Evolutionary conservation across 169 alveolate species (phyloP).

Genomic region (Toxoplasma gondii): DNA sequence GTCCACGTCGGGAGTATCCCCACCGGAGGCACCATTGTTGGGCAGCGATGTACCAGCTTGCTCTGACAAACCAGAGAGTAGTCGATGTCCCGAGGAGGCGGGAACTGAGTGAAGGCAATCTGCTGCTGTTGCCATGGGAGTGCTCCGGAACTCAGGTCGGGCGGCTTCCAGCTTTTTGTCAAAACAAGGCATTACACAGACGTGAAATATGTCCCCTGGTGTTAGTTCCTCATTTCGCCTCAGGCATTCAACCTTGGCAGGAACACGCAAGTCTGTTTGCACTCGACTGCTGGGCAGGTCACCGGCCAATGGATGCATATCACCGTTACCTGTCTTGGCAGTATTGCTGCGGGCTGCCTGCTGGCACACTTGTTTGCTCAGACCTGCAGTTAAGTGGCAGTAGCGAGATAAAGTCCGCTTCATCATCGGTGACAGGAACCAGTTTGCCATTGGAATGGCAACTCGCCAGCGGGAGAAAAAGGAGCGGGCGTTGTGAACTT

Average conservation of each 20-base stretch:
- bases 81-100: background rate
- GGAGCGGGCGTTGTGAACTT: constrained; percentile 1
- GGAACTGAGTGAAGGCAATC: background rate
- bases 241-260: background rate
- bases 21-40: background rate
- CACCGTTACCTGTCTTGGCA: too few relatives aligned
- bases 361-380: background rate
- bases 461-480: background rate
- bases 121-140: background rate
- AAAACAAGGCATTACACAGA: constrained; percentile 91
- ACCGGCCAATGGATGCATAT: too few relatives aligned
- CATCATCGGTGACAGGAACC: constrained; percentile 52
- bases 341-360: background rate
- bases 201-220: constrained; percentile 77
- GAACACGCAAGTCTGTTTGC: background rate
- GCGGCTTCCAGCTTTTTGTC: constrained; percentile 94
- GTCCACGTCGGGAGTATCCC: constrained; percentile 80
- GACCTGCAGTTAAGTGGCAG: constrained; percentile 41
- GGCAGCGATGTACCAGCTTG: background rate
- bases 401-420: background rate
- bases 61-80: background rate
- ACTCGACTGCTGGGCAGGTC: too few relatives aligned
- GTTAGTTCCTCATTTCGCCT: constrained; percentile 22
- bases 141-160: constrained; percentile 74
- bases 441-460: constrained; percentile 6